Conservation (phyloP, 495 filamentous ascomycete species). For the Aspergillus egyptiacus region DNA sequence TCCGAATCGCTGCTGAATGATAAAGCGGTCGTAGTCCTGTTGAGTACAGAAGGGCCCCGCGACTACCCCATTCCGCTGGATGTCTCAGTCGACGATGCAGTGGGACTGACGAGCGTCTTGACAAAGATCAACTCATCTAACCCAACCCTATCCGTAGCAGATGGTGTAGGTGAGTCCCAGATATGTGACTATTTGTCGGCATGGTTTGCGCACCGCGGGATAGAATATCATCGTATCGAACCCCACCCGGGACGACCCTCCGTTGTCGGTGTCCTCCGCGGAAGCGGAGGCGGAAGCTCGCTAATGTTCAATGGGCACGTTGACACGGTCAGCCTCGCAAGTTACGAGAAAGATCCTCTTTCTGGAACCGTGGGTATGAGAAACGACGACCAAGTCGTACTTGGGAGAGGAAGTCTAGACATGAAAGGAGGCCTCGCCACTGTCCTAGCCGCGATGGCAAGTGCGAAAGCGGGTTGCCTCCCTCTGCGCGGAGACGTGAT, state of each 20-base stretch:
- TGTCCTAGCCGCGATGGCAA: constrained; percentile 29
- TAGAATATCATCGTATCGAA: constrained; percentile 42
- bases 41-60: constrained; percentile 46
- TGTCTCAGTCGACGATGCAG: constrained; percentile 30
- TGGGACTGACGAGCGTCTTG: constrained; percentile 33
- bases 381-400: constrained; percentile 31
- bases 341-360: constrained; percentile 39
- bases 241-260: constrained; percentile 37
- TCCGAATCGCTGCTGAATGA: constrained; percentile 26
- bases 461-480: constrained; percentile 23
- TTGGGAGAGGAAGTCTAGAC: constrained; percentile 40
- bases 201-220: constrained; percentile 43
- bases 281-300: constrained; percentile 37
- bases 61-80: constrained; percentile 28
- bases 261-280: constrained; percentile 39
- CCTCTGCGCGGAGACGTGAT: constrained; percentile 38
- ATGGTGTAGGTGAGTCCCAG: constrained; percentile 36
- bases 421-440: constrained; percentile 47
- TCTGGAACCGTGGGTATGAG: constrained; percentile 28
- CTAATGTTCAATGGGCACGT: constrained; percentile 48
- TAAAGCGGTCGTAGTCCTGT: constrained; percentile 49
- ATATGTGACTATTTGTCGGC: constrained; percentile 36
- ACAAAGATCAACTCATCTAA: constrained; percentile 43
- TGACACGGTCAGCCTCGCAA: constrained; percentile 41
- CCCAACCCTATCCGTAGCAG: constrained; percentile 30